These are phyloP conservation scores for Arbutus unedo DNA, from an alignment of 148 eudicot genomes.

Conservation along the genomic window DNA sequence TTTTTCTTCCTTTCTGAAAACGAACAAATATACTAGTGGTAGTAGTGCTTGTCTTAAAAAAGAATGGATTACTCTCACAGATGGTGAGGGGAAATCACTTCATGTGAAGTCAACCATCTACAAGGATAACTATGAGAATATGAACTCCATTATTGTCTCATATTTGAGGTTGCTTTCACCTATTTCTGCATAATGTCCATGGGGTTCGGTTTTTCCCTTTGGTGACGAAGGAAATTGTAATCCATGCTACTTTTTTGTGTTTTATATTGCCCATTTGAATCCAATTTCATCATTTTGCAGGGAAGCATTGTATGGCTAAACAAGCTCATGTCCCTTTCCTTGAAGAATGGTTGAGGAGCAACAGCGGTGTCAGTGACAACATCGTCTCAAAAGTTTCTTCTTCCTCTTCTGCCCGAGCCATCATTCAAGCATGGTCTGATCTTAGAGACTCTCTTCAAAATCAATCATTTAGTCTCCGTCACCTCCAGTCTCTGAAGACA, in stretches of 20 bases:
- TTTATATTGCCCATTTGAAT: conserved; percentile 6
- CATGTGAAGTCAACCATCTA: neutral
- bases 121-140: neutral
- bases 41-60: neutral
- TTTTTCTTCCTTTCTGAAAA: neutral
- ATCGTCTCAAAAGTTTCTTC: conserved; percentile 28
- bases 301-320: conserved; percentile 51
- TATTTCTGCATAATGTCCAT: no score
- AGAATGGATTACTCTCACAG: neutral
- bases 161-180: neutral
- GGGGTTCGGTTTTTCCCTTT: no score
- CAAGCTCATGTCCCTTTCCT: conserved; percentile 59
- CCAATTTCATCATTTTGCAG: conserved; percentile 11
- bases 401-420: conserved; percentile 61
- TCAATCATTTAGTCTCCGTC: conserved; percentile 42
- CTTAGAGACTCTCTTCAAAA: conserved; percentile 66
- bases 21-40: neutral
- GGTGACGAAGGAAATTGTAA: no score
- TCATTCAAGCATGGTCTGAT: conserved; percentile 90
- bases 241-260: neutral
- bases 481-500: conserved; percentile 51
- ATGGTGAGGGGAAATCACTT: neutral
- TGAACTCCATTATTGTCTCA: neutral
- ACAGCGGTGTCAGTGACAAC: conserved; percentile 30
- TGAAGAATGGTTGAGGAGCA: conserved; percentile 76